Evolutionary conservation across 2,329 filamentous ascomycete genomes (phyloP).

Genomic region (Trichoderma atrobrunneum): DNA sequence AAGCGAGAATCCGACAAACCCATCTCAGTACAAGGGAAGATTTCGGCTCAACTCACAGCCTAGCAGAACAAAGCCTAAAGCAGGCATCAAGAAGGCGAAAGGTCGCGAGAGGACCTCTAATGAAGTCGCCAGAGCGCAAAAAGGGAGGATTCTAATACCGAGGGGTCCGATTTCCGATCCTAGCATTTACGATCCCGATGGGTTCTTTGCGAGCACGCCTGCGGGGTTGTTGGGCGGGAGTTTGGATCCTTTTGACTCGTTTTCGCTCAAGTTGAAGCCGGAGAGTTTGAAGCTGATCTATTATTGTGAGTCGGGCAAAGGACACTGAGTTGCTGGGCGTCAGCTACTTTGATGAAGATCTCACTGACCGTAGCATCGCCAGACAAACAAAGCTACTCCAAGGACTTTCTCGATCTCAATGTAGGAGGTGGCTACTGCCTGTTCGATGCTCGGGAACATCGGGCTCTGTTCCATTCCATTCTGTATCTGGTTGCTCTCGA

Average conservation of each 20-base stretch:
- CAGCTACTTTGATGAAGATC: background rate
- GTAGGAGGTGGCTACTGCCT: conserved; percentile 1
- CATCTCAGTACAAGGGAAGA: conserved; percentile 2
- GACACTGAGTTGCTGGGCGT: background rate
- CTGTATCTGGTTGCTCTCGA: conserved; percentile 9
- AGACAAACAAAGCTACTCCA: conserved; percentile 7
- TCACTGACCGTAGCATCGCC: background rate
- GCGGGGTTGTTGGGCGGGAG: background rate
- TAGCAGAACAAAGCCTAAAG: background rate
- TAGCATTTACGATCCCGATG: background rate
- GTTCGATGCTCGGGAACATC: background rate
- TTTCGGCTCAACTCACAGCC: conserved; percentile 6
- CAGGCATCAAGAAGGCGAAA: background rate
- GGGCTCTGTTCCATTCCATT: conserved; percentile 4
- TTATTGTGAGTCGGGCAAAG: background rate
- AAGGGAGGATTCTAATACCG: background rate
- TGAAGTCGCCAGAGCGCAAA: background rate
- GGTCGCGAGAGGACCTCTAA: background rate
- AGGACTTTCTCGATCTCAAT: background rate
- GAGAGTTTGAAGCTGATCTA: conserved; percentile 2
- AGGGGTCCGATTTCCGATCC: background rate
- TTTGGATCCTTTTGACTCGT: conserved; percentile 6
- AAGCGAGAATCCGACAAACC: background rate
- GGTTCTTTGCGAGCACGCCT: background rate
- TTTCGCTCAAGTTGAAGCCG: background rate